Evolutionary conservation across 805 yeast species (phyloP), one percentile per base, ranked within the genome.

Genomic region (Saccharomycopsis sp.): DNA sequence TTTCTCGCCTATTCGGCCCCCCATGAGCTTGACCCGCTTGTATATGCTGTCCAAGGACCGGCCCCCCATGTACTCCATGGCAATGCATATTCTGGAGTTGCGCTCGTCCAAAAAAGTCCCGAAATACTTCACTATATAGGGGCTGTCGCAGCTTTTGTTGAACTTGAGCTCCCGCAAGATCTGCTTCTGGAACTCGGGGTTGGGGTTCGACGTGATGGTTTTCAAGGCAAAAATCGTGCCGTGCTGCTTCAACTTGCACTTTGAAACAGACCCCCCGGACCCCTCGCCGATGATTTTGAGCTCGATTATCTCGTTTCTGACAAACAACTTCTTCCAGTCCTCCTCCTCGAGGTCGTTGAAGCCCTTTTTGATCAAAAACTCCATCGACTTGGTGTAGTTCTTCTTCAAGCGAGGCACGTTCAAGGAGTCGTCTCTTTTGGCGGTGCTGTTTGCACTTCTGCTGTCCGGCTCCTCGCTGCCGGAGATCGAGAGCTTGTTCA

Each of bases 1-100:
- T 66, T 88, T 89, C 68, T 94, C 99, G 60, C 97, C 91, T 41
- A 94, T 87, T 59, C 97, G 76, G 48, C 95, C 96, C 18, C 91
- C 90, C 56, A 88, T 75, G 47, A 76, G 74, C 53, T 84, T 78
- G 51, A 91, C 87, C 57, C 83, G 79, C 65, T 86, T 85, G 73
- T 92, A 91, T n/a, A 92, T 83, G 1, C 97, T 90, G 67, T 94
- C 97, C 60, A 94, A 72, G 2, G 97, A 89, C 50, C 83, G 81
- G 1, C 97, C 98, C 24, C 91, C 97, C 91, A 96, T 94, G 70
- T 82, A 94, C 71, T 94, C 99, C 98, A 94, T 94, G 52, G 97
- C 90, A 29, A 94, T 94, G 64, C 89, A 91, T 47, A 94, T 91
- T 66, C 91, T 82, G 29, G 91, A 87, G 61, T 80, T 83, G 58